These are phyloP conservation scores for Botrytis medusae DNA, from an alignment of 2,329 filamentous ascomycete genomes.

Conservation along the genomic window DNA sequence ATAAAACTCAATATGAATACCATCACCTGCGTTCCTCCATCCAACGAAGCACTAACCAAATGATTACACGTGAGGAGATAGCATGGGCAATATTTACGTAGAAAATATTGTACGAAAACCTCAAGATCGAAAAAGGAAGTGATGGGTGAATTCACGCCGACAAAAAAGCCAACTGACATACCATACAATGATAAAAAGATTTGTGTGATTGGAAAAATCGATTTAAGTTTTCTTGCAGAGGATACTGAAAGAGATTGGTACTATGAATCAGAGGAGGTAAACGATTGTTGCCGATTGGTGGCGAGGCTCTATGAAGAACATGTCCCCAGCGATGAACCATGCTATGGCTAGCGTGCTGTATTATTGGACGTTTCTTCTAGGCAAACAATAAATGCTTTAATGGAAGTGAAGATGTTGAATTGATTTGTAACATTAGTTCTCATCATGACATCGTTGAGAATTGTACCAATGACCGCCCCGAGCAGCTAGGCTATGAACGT, in stretches of 20 bases:
- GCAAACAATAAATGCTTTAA: no score
- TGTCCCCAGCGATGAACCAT: no score
- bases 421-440: no score
- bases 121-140: conserved; percentile 68
- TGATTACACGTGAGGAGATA: conserved; percentile 82
- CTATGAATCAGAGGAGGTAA: no score
- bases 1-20: conserved; percentile 56
- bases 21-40: conserved; percentile 65
- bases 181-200: conserved; percentile 65
- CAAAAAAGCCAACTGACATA: conserved; percentile 63
- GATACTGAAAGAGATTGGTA: conserved; percentile 49
- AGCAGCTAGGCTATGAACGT: no score
- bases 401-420: no score
- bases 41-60: conserved; percentile 69
- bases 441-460: no score
- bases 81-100: conserved; percentile 52
- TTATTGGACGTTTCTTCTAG: no score
- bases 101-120: conserved; percentile 67
- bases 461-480: no score
- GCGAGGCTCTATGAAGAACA: no score
- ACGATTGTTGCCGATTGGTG: no score
- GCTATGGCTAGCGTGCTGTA: no score
- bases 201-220: conserved; percentile 63
- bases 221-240: conserved; percentile 59
- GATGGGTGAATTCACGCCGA: conserved; percentile 69